Conservation (phyloP, 1,139 yeast genomes). For the Candida sanyaensis region DNA sequence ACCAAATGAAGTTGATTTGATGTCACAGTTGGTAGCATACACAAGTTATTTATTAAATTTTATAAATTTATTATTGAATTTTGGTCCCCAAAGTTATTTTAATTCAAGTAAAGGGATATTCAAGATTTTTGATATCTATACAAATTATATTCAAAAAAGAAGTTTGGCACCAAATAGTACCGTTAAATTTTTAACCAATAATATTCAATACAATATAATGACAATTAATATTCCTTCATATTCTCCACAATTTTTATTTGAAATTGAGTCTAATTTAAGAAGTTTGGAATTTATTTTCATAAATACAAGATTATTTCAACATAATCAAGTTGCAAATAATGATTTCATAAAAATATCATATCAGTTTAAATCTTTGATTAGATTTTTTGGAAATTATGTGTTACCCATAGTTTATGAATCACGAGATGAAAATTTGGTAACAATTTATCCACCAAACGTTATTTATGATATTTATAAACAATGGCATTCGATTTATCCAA, state of each 20-base stretch:
- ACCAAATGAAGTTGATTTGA: slow-evolving; percentile 11
- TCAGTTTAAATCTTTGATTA: slow-evolving; percentile 16
- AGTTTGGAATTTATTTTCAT: slow-evolving; percentile 18
- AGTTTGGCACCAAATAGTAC: slow-evolving; percentile 7
- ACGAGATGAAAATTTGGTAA: slow-evolving; percentile 18
- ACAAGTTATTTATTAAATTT: slow-evolving; percentile 20
- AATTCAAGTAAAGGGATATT: slow-evolving; percentile 19
- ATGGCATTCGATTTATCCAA: slow-evolving; percentile 26
- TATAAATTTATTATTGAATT: slow-evolving; percentile 21
- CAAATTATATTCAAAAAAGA: slow-evolving; percentile 11
- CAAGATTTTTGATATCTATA: slow-evolving; percentile 12
- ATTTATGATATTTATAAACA: slow-evolving; percentile 22
- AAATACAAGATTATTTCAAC: slow-evolving; percentile 8
- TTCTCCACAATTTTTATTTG: slow-evolving; percentile 24
- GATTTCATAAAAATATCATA: slow-evolving; percentile 8
- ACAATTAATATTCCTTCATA: slow-evolving; percentile 29
- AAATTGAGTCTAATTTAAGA: slow-evolving; percentile 23
- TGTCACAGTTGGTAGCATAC: slow-evolving; percentile 20
- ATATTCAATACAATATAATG: slow-evolving; percentile 20
- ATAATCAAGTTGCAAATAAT: slow-evolving; percentile 2
- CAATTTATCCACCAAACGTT: slow-evolving; percentile 22
- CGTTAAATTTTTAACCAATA: slow-evolving; percentile 13
- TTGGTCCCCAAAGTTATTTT: slow-evolving; percentile 22
- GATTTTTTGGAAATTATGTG: slow-evolving; percentile 14
- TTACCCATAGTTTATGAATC: slow-evolving; percentile 16